A percentile compares a stretch with the other conserved stretches of the same genome.
Evolutionary conservation across 805 yeast genomes (phyloP).

Genomic region (Wickerhamomyces xylosicus): DNA sequence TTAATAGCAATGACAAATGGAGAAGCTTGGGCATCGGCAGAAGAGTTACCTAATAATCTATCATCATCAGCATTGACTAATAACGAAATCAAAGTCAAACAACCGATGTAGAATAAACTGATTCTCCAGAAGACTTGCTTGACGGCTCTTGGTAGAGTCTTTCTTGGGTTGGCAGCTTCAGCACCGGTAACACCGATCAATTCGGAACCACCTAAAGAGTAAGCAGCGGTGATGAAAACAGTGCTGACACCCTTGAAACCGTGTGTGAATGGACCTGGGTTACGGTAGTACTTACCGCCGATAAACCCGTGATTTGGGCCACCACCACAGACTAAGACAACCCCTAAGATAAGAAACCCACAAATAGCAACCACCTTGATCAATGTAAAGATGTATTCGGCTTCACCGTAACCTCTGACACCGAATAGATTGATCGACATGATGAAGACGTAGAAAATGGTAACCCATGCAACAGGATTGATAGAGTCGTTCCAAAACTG

Average conservation of each 20-base stretch:
- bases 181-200: slow-evolving; percentile 41
- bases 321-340: slow-evolving; percentile 37
- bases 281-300: slow-evolving; percentile 35
- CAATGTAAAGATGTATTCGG: slow-evolving; percentile 40
- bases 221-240: slow-evolving; percentile 45
- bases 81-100: slow-evolving; percentile 34
- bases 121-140: slow-evolving; percentile 51
- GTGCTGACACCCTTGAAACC: slow-evolving; percentile 45
- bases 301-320: slow-evolving; percentile 34
- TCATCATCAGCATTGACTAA: slow-evolving; percentile 35
- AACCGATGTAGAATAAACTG: slow-evolving; percentile 33
- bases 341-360: slow-evolving; percentile 45
- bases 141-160: slow-evolving; percentile 39
- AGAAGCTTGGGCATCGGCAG: slow-evolving; percentile 26
- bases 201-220: slow-evolving; percentile 46
- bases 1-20: slow-evolving; percentile 39
- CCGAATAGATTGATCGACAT: slow-evolving; percentile 41
- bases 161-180: slow-evolving; percentile 37
- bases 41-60: slow-evolving; percentile 22
- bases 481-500: slow-evolving; percentile 37
- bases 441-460: slow-evolving; percentile 37
- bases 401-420: slow-evolving; percentile 44
- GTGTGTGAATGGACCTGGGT: slow-evolving; percentile 57
- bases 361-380: slow-evolving; percentile 38
- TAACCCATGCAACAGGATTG: slow-evolving; percentile 39